Conservation (phyloP, 2,329 filamentous ascomycete species). For the Aspergillus versicolor region DNA sequence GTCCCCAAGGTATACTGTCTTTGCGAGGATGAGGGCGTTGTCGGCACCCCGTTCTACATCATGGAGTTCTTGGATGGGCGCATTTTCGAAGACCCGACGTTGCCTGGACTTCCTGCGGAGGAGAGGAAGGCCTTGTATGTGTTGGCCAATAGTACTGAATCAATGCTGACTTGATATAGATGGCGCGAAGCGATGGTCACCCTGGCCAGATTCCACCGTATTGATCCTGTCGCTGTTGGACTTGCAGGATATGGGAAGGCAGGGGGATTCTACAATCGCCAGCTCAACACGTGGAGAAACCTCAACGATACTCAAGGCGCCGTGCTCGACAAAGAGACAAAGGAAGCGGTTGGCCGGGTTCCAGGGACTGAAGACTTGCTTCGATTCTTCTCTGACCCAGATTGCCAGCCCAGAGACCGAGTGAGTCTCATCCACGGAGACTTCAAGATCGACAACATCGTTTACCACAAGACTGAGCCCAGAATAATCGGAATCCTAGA, state of each 20-base stretch:
- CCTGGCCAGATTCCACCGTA: constrained; percentile 78
- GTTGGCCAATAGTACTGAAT: too few species aligned
- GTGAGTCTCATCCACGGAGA: constrained; percentile 86
- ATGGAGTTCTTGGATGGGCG: constrained; percentile 95
- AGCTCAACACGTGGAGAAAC: constrained; percentile 77
- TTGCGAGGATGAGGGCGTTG: constrained; percentile 75
- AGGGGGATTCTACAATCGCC: constrained; percentile 78
- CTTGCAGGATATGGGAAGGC: constrained; percentile 71
- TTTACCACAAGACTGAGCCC: constrained; percentile 86
- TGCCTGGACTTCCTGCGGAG: constrained; percentile 67
- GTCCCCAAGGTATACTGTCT: constrained; percentile 81
- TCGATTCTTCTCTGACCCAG: constrained; percentile 69
- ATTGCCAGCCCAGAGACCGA: constrained; percentile 71
- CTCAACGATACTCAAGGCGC: constrained; percentile 77
- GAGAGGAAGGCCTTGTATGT: constrained; percentile 70
- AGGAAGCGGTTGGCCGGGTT: constrained; percentile 73
- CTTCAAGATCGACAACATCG: constrained; percentile 90
- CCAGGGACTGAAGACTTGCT: constrained; percentile 81
- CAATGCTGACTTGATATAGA: constrained; percentile 36
- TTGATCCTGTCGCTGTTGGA: constrained; percentile 65
- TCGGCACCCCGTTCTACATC: constrained; percentile 93
- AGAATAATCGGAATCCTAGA: constrained; percentile 90
- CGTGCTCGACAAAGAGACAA: constrained; percentile 73
- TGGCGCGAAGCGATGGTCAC: constrained; percentile 83
- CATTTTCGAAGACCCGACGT: constrained; percentile 84